Evolutionary conservation across 31 red algal genomes (phyloP), one percentile per base, ranked within the genome.

Genomic region (Porphyra umbilicalis): DNA sequence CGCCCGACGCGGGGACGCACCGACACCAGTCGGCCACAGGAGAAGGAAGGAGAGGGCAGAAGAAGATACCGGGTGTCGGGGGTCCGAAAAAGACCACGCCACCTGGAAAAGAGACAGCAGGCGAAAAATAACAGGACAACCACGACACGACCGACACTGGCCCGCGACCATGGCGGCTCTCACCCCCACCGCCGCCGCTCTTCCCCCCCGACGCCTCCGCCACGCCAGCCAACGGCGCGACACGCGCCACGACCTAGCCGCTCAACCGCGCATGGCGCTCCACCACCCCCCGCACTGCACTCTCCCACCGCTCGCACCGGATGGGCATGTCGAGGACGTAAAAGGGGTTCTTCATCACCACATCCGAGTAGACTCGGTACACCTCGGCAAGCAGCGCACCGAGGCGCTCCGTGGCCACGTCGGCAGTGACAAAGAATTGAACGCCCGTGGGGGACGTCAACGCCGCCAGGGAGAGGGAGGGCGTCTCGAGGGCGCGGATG

Each of bases 271-370:
- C 76, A 34, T 96, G 84, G 38, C 85, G 87, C 14, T 99, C 93
- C 39, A 99, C 88, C 42, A 94, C 77, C 14, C 32, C 76, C 80
- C 79, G 84, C 7, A 99, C 36, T 37, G 86, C 81, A 1, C 33
- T 77, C 77, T 99, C 97, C 90, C 93, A 99, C 35, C 79, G 81
- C 76, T 95, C 93, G 42, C 88, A 91, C 34, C 91, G 88, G 40
- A 99, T 99, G 33, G 97, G 97, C 97, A 99, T 99, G 80, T 99
- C 97, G 46, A 95, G 76, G 38, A 94, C 97, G 79, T 99, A 99
- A 85, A 99, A 99, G 11, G 97, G 97, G 82, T 99, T 99, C 82
- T 99, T 99, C 90, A 99, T 89, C 25, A 95, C 94, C 76, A 94
- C 96, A 80, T 99, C 97, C 13, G 97, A 87, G 75, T 99, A 99